These are phyloP conservation scores for Podila minutissima DNA, from an alignment of 192 early-diverging fungal species.

Conservation along the genomic window DNA sequence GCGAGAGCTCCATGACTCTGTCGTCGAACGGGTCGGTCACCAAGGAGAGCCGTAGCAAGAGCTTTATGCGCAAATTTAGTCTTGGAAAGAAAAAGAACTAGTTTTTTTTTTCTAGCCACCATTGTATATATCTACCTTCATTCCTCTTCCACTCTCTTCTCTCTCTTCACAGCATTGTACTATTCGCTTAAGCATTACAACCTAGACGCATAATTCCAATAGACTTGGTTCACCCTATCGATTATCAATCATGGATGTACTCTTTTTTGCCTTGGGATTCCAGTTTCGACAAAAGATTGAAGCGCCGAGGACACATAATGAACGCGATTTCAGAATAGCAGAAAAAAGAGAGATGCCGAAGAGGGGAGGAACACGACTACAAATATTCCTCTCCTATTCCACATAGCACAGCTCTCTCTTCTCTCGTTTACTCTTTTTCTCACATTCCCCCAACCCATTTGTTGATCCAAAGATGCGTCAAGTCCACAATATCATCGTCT, in stretches of 20 bases:
- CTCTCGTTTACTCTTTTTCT: neutral
- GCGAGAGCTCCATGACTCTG: neutral
- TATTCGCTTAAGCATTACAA: too few species aligned
- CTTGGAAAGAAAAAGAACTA: conserved; percentile 20
- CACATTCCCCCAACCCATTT: neutral
- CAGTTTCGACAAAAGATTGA: neutral
- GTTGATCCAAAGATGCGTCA: neutral
- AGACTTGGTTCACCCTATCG: neutral
- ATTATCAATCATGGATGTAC: neutral
- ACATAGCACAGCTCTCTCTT: neutral
- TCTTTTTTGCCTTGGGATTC: too few species aligned
- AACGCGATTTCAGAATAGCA: neutral
- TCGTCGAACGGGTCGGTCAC: too few species aligned
- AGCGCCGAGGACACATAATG: too few species aligned
- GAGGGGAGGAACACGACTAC: too few species aligned
- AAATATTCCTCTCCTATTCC: too few species aligned
- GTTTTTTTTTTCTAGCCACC: neutral
- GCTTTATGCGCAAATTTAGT: conserved; percentile 30
- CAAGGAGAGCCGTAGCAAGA: conserved; percentile 10
- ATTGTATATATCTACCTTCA: conserved; percentile 9
- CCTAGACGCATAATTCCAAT: too few species aligned
- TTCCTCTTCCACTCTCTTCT: neutral
- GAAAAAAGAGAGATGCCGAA: neutral
- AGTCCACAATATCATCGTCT: neutral
- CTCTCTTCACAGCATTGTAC: conserved; percentile 2